Evolutionary conservation across 2,329 filamentous ascomycete species (phyloP).

Genomic region (Hypoxylon sp.): DNA sequence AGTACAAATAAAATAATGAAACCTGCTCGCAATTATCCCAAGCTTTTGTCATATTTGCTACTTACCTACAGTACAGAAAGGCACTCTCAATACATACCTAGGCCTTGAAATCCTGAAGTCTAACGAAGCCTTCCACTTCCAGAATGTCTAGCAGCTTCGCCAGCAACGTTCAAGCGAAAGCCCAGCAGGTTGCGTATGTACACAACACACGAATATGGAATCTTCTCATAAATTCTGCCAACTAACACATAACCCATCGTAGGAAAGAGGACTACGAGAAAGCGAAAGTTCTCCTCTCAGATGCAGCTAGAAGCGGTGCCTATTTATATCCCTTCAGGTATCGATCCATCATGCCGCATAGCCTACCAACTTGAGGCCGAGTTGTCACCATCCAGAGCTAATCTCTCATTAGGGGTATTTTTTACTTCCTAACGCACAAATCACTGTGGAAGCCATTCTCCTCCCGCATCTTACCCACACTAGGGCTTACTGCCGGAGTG

Average conservation of each 20-base stretch:
- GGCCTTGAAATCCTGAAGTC: neutral
- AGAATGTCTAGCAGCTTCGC: constrained; percentile 48
- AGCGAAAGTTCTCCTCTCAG: constrained; percentile 72
- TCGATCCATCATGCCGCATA: constrained; percentile 1
- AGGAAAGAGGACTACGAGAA: constrained; percentile 80
- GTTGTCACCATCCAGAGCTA: constrained; percentile 4
- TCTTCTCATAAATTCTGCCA: neutral
- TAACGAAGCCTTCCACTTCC: neutral
- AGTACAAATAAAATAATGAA: neutral
- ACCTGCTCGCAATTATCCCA: neutral
- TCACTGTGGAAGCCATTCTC: constrained; percentile 72
- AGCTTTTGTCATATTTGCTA: neutral
- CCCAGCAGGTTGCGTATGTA: constrained; percentile 67
- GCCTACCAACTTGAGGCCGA: neutral
- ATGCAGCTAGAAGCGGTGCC: constrained; percentile 81
- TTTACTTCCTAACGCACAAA: constrained; percentile 71
- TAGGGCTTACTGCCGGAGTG: constrained; percentile 79
- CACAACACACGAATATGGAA: constrained; percentile 16
- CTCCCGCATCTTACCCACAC: constrained; percentile 70
- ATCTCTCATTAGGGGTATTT: constrained; percentile 61
- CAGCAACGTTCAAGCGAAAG: constrained; percentile 59
- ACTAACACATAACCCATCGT: constrained; percentile 42
- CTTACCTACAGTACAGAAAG: neutral
- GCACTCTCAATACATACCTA: neutral
- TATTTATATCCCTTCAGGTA: constrained; percentile 89